These are phyloP conservation scores for Naganishia sp. DNA, from an alignment of 1,284 basidiomycete genomes.

Conservation along the genomic window DNA sequence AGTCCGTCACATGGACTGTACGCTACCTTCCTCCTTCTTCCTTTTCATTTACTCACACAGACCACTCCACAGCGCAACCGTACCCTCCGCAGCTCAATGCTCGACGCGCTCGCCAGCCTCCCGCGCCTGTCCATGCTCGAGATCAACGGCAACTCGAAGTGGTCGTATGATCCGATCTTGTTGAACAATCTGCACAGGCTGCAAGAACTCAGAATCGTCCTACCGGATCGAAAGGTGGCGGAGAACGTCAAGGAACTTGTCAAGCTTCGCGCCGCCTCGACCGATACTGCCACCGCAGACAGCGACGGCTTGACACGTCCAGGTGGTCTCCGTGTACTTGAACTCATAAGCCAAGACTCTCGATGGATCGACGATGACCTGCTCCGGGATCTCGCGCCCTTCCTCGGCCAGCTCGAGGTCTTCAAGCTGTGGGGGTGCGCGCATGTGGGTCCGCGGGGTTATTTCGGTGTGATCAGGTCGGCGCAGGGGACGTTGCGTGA, in stretches of 20 bases:
- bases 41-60: neutral
- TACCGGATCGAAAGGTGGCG: constrained; percentile 47
- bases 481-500: constrained; percentile 42
- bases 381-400: constrained; percentile 39
- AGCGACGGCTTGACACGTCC: neutral
- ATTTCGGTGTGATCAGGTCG: constrained; percentile 41
- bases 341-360: constrained; percentile 38
- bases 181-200: constrained; percentile 40
- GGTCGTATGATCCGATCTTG: constrained; percentile 44
- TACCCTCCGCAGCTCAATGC: constrained; percentile 43
- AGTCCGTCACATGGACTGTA: constrained; percentile 50
- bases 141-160: constrained; percentile 48
- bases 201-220: constrained; percentile 49
- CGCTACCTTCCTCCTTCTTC: constrained; percentile 25
- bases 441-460: constrained; percentile 41
- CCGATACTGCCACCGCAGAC: neutral
- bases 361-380: constrained; percentile 44
- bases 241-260: constrained; percentile 37
- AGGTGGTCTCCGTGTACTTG: constrained; percentile 44
- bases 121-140: constrained; percentile 42
- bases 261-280: constrained; percentile 18
- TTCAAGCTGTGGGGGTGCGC: constrained; percentile 48
- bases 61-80: constrained; percentile 44
- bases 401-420: constrained; percentile 39
- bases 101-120: constrained; percentile 40